These are phyloP conservation scores for Oryza punctata DNA, from an alignment of 176 grass and related monocot species.

Conservation along the genomic window DNA sequence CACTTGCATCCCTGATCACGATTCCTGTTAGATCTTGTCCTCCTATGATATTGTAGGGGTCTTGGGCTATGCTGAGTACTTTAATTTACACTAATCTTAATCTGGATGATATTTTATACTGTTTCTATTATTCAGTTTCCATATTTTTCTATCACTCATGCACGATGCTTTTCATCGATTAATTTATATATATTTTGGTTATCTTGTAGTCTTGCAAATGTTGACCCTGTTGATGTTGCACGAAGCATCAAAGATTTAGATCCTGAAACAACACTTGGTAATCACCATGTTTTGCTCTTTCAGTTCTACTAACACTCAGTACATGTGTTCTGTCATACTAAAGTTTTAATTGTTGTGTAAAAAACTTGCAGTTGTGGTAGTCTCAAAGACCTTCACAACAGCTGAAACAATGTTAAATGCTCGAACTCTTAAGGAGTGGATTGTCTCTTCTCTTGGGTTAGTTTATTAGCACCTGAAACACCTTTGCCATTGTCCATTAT, in stretches of 20 bases:
- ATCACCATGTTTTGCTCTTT: constrained; percentile 15
- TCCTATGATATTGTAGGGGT: not conserved
- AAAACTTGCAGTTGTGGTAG: constrained; percentile 81
- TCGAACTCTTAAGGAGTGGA: constrained; percentile 97
- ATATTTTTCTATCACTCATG: not conserved
- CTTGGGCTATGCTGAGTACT: not conserved
- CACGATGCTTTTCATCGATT: constrained; percentile 24
- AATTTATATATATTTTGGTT: constrained; percentile 34
- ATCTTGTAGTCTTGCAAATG: constrained; percentile 88
- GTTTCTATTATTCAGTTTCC: not conserved
- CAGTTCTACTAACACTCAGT: not conserved
- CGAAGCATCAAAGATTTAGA: constrained; percentile 91
- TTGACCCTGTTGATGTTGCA: constrained; percentile 96
- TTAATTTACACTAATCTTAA: not conserved
- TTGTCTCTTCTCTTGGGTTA: constrained; percentile 85
- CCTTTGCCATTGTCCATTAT: not conserved
- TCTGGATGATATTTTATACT: not conserved
- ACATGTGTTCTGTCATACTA: constrained; percentile 11
- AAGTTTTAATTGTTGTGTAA: constrained; percentile 14
- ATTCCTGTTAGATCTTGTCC: not conserved
- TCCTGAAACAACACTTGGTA: constrained; percentile 96
- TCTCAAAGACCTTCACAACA: constrained; percentile 99
- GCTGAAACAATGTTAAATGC: constrained; percentile 99
- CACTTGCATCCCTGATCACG: too few relatives aligned
- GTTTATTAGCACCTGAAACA: constrained; percentile 42